Base-by-base conservation (phyloP, 441 rosid species). In the Jatropha podagrica region DNA sequence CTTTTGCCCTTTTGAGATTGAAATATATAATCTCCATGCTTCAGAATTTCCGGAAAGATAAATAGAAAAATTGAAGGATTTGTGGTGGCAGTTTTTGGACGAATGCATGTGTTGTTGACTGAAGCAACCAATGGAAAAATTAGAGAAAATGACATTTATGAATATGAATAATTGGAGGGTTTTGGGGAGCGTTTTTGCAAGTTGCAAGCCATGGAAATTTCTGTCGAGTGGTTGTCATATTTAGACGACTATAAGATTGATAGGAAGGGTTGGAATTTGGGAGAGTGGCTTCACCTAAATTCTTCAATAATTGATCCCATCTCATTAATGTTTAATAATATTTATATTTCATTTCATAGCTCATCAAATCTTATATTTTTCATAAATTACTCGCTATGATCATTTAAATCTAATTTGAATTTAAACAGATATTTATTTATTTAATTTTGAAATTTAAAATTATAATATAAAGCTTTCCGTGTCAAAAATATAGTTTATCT, bases 301-400 rank as follows among this genome's bases (percentile, higher is more conserved):
- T 70, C 62, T 74, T 48, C 12, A 59, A 52, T 64, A 41, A n/a
- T 76, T 69, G 74, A 65, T 68, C 74, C 83, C 86, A 78, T 76
- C 41, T 76, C 78, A 72, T 72, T 83, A 32, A 32, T 32, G 1
- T 0, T 32, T 32, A 32, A 32, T 32, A 32, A 32, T 32, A 56
- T 63, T 27, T 40, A 44, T 2, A 58, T 10, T 62, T 5, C 17
- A 42, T 63, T 38, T 40, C 54, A 27, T 52, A 44, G 18, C 17
- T n/a, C 14, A 11, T 26, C 13, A 61, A 74, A 46, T 68, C 70
- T 77, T 65, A 46, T 51, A 41, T 62, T 20, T 46, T 56, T 32
- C 32, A 2, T 32, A 32, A 32, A 32, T 1, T 32, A 32, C 1
- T 32, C 2, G 32, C 32, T 23, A 23, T 23, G 23, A 23, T 23